phyloP scores from a whole-genome alignment of 2,329 filamentous ascomycete species.

The Xylaria sp. region DNA sequence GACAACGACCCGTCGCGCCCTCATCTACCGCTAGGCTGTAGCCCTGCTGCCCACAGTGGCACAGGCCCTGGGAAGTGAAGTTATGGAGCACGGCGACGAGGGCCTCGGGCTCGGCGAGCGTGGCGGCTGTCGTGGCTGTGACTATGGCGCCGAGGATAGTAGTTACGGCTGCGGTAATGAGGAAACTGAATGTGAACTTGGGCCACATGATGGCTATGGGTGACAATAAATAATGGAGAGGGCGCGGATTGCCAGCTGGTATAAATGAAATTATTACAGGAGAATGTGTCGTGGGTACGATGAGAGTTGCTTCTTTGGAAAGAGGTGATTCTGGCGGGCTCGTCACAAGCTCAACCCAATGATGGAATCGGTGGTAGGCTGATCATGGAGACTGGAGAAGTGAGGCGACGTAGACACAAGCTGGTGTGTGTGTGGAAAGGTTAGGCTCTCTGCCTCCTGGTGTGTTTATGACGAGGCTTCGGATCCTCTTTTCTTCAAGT shows the following conservation, averaged over 20 bases:
- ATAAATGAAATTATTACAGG: background rate
- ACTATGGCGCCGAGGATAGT: background rate
- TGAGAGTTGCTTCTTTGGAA: background rate
- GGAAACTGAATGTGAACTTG: background rate
- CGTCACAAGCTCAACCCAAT: background rate
- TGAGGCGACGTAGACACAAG: background rate
- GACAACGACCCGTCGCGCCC: background rate
- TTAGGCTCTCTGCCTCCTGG: too few relatives aligned
- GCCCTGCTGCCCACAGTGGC: background rate
- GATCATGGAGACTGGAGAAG: background rate
- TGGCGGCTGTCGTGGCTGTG: background rate
- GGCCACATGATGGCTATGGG: slow-evolving; percentile 1
- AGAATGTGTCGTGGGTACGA: background rate
- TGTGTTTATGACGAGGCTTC: background rate
- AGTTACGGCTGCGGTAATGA: background rate
- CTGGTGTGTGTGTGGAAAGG: background rate
- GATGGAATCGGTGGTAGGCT: background rate
- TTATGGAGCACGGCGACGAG: background rate
- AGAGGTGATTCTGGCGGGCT: background rate
- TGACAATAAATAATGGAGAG: background rate
- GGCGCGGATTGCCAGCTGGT: too few relatives aligned
- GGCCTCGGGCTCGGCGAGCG: background rate
- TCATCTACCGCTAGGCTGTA: background rate
- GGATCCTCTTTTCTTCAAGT: background rate
- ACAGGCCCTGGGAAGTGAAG: background rate